These are phyloP conservation scores for Endoconidiophora laricicola DNA, from an alignment of 2,329 filamentous ascomycete genomes.

Conservation along the genomic window DNA sequence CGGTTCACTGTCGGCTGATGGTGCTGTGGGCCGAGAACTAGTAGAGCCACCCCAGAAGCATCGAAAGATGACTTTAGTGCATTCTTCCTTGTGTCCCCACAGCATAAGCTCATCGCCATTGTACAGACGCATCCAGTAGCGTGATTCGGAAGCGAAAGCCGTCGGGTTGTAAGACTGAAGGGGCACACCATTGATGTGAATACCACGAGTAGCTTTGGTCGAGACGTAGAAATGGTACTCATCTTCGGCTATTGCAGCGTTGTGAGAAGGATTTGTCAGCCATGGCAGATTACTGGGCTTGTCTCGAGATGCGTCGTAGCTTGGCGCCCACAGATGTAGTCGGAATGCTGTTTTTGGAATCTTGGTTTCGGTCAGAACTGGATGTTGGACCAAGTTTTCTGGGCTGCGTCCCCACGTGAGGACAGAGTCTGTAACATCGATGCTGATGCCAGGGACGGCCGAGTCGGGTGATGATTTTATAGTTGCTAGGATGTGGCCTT, in stretches of 20 bases:
- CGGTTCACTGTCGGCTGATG: constrained; percentile 16
- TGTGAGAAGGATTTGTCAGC: constrained; percentile 14
- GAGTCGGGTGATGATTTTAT: constrained; percentile 51
- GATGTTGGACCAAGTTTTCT: constrained; percentile 52
- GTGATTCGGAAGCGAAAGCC: constrained; percentile 37
- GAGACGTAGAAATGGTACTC: constrained; percentile 57
- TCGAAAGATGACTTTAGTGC: constrained; percentile 32
- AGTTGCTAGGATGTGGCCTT: not conserved
- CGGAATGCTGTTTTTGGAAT: constrained; percentile 73
- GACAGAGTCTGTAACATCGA: constrained; percentile 49
- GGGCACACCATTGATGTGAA: constrained; percentile 57
- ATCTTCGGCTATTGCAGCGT: constrained; percentile 26
- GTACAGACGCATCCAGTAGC: constrained; percentile 51
- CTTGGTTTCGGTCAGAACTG: constrained; percentile 44
- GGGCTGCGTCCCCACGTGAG: constrained; percentile 62
- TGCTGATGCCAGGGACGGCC: constrained; percentile 40
- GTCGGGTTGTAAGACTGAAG: constrained; percentile 40
- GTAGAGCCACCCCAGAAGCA: constrained; percentile 42
- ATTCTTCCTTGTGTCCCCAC: constrained; percentile 34
- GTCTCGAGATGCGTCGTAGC: constrained; percentile 42
- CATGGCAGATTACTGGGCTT: constrained; percentile 31
- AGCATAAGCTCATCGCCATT: constrained; percentile 63
- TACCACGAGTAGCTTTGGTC: constrained; percentile 61
- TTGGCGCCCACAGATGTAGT: constrained; percentile 55
- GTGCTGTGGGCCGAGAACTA: not conserved